Conservation (phyloP, 78 protist species). For the slime mould (Dictyostelium discoideum) region dicty_2.7 NC_007089.4:601501-602000, state of each 20-base stretch:
- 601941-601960: neutral
- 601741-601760: constrained; percentile 1
- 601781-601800: constrained; percentile 15
- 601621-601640: constrained; percentile 12
- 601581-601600: constrained; percentile 23
- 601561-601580: constrained; percentile 29
- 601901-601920: constrained; percentile 20
- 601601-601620: constrained; percentile 2
- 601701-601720: neutral
- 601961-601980: neutral
- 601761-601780: neutral
- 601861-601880: neutral
- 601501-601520: constrained; percentile 22
- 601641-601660: neutral
- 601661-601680: constrained; percentile 5
- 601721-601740: neutral
- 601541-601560: constrained; percentile 16
- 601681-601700: constrained; percentile 27
- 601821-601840: neutral
- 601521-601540: neutral
- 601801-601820: constrained; percentile 19
- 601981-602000: neutral
- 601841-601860: too few relatives aligned
- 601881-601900: neutral
- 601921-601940: constrained; percentile 31